Evolutionary conservation across 805 yeast species (phyloP).

Genomic region (Diddensiella santjacobensis): DNA sequence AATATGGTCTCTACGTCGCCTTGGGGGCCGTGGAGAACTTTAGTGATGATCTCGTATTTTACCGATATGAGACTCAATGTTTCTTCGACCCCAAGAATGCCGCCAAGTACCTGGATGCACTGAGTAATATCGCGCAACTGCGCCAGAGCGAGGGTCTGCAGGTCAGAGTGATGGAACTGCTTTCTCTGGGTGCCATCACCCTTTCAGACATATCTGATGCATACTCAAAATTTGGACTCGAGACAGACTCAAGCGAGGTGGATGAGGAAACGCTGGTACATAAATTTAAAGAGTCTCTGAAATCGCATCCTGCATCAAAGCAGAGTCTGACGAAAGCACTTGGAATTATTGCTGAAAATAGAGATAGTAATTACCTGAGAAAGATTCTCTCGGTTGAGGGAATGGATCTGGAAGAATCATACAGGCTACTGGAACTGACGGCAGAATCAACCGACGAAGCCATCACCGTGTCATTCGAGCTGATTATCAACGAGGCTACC

Average conservation of each 20-base stretch:
- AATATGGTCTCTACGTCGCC: slow-evolving; percentile 38
- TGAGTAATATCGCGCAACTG: slow-evolving; percentile 47
- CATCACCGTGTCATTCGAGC: slow-evolving; percentile 68
- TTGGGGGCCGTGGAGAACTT: slow-evolving; percentile 50
- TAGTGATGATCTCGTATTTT: slow-evolving; percentile 43
- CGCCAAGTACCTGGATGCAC: slow-evolving; percentile 57
- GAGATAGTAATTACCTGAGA: slow-evolving; percentile 14
- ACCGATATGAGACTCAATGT: slow-evolving; percentile 43
- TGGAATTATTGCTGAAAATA: slow-evolving; percentile 18
- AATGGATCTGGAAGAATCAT: slow-evolving; percentile 47
- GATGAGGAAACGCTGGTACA: slow-evolving; percentile 20
- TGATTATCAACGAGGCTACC: slow-evolving; percentile 50
- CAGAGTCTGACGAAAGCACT: slow-evolving; percentile 18
- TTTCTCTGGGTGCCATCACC: slow-evolving; percentile 52
- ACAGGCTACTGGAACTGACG: slow-evolving; percentile 47
- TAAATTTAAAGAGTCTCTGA: slow-evolving; percentile 10
- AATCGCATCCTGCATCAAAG: slow-evolving; percentile 11
- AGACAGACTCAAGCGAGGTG: slow-evolving; percentile 12
- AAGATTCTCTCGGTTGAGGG: slow-evolving; percentile 41
- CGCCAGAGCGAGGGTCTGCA: slow-evolving; percentile 47
- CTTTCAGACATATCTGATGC: slow-evolving; percentile 45
- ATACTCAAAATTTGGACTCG: slow-evolving; percentile 34
- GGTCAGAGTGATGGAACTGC: slow-evolving; percentile 42
- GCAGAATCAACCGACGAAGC: slow-evolving; percentile 63
- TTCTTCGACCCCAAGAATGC: slow-evolving; percentile 42